Percentiles rank a stretch among this genome's conserved stretches.
Conservation (phyloP, 139 green algal genomes). For the Micractinium conductrix region DNA sequence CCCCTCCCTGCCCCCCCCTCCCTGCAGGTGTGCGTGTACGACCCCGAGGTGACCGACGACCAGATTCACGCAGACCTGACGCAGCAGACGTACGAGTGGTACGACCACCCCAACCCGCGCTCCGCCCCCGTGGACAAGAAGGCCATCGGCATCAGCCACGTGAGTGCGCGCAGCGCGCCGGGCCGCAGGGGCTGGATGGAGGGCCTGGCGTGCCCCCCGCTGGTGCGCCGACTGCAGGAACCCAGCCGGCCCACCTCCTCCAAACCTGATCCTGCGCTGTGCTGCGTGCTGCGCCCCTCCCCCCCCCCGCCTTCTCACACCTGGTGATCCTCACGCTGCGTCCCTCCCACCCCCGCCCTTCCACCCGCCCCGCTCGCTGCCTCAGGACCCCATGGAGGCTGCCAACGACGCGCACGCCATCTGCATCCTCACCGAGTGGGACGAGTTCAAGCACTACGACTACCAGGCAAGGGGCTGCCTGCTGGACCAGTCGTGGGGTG, state of each 20-base stretch:
- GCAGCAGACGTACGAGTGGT: slow-evolving; percentile 90
- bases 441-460: slow-evolving; percentile 94
- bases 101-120: slow-evolving; percentile 76
- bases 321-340: not conserved
- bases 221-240: no score
- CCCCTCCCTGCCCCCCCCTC: not conserved
- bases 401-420: slow-evolving; percentile 86
- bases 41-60: slow-evolving; percentile 87
- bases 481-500: no score
- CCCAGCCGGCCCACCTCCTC: no score
- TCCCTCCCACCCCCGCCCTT: not conserved
- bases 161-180: no score
- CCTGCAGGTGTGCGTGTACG: slow-evolving; percentile 83
- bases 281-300: not conserved
- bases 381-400: slow-evolving; percentile 69
- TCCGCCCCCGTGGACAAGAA: slow-evolving; percentile 54
- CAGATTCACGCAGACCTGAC: slow-evolving; percentile 90
- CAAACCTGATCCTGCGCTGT: no score
- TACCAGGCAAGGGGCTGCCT: slow-evolving; percentile 61
- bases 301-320: not conserved
- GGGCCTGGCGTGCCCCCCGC: no score
- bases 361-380: not conserved
- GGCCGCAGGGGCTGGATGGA: no score
- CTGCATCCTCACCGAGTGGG: slow-evolving; percentile 98
- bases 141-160: slow-evolving; percentile 62